Conservation (phyloP, 2,329 filamentous ascomycete genomes). For the Aureobasidium leucospermi region DNA sequence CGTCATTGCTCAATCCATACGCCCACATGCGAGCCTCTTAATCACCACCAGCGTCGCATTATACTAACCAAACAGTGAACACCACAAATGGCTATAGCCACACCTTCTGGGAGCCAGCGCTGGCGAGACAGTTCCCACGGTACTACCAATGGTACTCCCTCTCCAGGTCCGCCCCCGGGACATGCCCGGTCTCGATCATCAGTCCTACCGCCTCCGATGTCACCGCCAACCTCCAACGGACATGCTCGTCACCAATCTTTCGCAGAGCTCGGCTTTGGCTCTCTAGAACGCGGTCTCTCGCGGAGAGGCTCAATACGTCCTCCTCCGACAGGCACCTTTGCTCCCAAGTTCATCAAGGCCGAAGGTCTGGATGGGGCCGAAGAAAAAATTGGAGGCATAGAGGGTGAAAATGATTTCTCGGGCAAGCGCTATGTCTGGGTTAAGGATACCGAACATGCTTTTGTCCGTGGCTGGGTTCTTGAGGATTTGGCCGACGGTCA, state of each 20-base stretch:
- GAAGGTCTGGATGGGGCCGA: conserved; percentile 61
- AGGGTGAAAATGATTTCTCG: conserved; percentile 98
- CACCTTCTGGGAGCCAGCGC: conserved; percentile 30
- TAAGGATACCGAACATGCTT: conserved; percentile 76
- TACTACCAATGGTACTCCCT: conserved; percentile 55
- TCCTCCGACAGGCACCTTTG: conserved; percentile 67
- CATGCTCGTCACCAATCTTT: conserved; percentile 65
- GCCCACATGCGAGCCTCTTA: conserved; percentile 2
- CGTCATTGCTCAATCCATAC: background rate
- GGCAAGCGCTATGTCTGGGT: conserved; percentile 98
- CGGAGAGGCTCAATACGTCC: conserved; percentile 7
- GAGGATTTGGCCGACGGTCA: conserved; percentile 65
- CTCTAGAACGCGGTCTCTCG: conserved; percentile 15
- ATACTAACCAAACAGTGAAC: conserved; percentile 8
- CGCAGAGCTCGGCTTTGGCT: conserved; percentile 39
- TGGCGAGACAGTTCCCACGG: conserved; percentile 77
- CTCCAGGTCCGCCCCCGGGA: conserved; percentile 48
- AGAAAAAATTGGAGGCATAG: conserved; percentile 61
- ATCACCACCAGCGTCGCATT: background rate
- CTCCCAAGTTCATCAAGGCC: conserved; percentile 88
- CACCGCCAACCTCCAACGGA: conserved; percentile 33
- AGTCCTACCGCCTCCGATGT: conserved; percentile 57
- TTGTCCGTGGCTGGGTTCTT: conserved; percentile 86
- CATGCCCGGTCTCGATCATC: conserved; percentile 66
- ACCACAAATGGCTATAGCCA: conserved; percentile 10